Evolutionary conservation across 2,329 filamentous ascomycete species (phyloP).

Genomic region (Monosporascus sp.): DNA sequence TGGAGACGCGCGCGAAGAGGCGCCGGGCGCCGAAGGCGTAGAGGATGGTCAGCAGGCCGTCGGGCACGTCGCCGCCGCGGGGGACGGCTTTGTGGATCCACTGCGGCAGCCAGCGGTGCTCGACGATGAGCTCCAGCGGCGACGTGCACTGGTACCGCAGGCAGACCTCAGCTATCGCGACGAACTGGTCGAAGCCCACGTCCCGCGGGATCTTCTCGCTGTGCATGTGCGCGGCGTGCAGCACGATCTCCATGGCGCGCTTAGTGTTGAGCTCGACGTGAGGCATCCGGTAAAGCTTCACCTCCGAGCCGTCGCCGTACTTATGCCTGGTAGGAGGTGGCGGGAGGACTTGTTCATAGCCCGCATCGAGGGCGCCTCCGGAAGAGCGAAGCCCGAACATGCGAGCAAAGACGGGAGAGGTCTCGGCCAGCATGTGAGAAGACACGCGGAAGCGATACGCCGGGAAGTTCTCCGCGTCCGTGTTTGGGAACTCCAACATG

Average conservation of each 20-base stretch:
- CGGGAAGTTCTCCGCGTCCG: conserved; percentile 28
- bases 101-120: conserved; percentile 46
- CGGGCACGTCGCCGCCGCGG: conserved; percentile 37
- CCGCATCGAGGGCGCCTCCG: conserved; percentile 20
- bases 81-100: conserved; percentile 39
- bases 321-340: conserved; percentile 28
- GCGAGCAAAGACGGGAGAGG: conserved; percentile 46
- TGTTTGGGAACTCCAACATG: conserved; percentile 48
- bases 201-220: conserved; percentile 40
- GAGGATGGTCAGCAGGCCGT: conserved; percentile 46
- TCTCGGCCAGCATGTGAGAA: conserved; percentile 44
- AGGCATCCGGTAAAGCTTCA: conserved; percentile 47
- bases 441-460: conserved; percentile 47
- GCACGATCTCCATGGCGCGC: conserved; percentile 37
- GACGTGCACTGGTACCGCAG: conserved; percentile 47
- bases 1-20: conserved; percentile 45
- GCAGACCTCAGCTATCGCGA: conserved; percentile 46
- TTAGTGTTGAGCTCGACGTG: conserved; percentile 41
- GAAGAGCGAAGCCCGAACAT: conserved; percentile 33
- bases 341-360: conserved; percentile 23
- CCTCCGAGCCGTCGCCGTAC: conserved; percentile 39
- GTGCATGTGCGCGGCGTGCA: conserved; percentile 49
- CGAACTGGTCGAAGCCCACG: conserved; percentile 43
- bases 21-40: conserved; percentile 46
- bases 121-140: conserved; percentile 44